Evolutionary conservation across 768 basidiomycete genomes (phyloP), one percentile per base, ranked within the genome.

Genomic region (Strobilomyces echinocephalus): DNA sequence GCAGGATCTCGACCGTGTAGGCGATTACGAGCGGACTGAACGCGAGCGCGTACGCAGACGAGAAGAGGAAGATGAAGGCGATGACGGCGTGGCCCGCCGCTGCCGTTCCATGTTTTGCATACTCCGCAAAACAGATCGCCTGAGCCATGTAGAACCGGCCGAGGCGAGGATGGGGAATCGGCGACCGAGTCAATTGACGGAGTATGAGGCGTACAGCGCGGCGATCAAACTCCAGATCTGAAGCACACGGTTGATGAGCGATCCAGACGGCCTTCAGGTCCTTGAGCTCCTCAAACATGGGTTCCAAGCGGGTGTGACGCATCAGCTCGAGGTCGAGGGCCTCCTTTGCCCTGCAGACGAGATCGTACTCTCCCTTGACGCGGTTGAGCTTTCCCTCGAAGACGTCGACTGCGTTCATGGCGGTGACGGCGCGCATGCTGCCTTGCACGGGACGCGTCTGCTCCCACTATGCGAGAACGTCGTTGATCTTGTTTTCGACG

Each of bases 261-360:
- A 93, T 97, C 97, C 97, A 99, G 28, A 99, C 97, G 2, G 92
- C 92, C 73, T 98, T 98, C 58, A 99, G 80, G 69, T 98, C 97
- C 52, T 88, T 85, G 44, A 99, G 70, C 69, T 99, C 97, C 68
- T 98, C 97, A 53, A 93, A 87, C 5, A 98, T 85, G 18, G 97
- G 95, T 49, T 92, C 88, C 36, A 99, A 77, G 48, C 94, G 89
- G 49, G 91, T 91, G 69, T 91, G 90, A 46, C 88, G 85, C 62
- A 81, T 85, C 63, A 93, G 78, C 63, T 97, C 97, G 52, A 99
- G 82, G 73, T 95, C 91, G 33, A 99, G 79, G 0, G 97, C 97
- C 69, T 97, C 95, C 71, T 99, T 98, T 36, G 97, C 97, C 47
- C 91, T 83, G 68, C 91, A 91, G 26, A 98, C 87, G 52, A 97